phyloP scores from a whole-genome alignment of 2,329 filamentous ascomycete genomes.

The Stachybotrys chartarum region DNA sequence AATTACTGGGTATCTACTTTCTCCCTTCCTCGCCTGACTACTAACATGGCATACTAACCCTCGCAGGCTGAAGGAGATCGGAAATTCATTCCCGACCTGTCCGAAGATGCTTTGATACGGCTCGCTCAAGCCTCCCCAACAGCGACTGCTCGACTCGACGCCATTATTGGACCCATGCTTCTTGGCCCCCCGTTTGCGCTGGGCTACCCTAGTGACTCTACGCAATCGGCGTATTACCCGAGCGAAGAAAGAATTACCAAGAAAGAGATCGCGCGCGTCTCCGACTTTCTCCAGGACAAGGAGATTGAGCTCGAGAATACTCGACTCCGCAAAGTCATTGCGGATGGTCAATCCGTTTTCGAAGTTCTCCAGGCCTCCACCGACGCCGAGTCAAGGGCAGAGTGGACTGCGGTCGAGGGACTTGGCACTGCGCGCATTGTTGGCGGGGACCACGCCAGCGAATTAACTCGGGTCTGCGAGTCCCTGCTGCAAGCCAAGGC shows the following conservation, averaged over 20 bases:
- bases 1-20: constrained; percentile 47
- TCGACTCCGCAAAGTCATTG: constrained; percentile 32
- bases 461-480: constrained; percentile 40
- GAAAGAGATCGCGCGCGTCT: constrained; percentile 44
- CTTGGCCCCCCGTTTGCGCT: constrained; percentile 44
- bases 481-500: constrained; percentile 38
- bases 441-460: constrained; percentile 44
- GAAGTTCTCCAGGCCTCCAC: constrained; percentile 36
- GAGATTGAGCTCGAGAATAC: constrained; percentile 51
- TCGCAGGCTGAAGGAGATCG: constrained; percentile 47
- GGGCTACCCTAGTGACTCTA: constrained; percentile 43
- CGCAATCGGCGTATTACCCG: constrained; percentile 51
- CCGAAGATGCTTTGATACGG: constrained; percentile 30
- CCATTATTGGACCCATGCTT: constrained; percentile 36
- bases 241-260: constrained; percentile 41
- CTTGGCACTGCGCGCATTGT: too few species aligned
- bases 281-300: constrained; percentile 41
- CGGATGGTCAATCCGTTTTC: constrained; percentile 25
- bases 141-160: constrained; percentile 18
- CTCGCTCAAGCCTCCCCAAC: constrained; percentile 28
- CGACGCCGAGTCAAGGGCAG: constrained; percentile 5
- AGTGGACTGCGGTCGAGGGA: too few species aligned
- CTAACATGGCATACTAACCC: constrained; percentile 2
- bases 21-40: background rate
- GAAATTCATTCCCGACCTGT: constrained; percentile 49